A percentile compares a stretch with the other conserved stretches of the same genome.
phyloP scores from a whole-genome alignment of 768 basidiomycete species.

The Mycena epipterygia region DNA sequence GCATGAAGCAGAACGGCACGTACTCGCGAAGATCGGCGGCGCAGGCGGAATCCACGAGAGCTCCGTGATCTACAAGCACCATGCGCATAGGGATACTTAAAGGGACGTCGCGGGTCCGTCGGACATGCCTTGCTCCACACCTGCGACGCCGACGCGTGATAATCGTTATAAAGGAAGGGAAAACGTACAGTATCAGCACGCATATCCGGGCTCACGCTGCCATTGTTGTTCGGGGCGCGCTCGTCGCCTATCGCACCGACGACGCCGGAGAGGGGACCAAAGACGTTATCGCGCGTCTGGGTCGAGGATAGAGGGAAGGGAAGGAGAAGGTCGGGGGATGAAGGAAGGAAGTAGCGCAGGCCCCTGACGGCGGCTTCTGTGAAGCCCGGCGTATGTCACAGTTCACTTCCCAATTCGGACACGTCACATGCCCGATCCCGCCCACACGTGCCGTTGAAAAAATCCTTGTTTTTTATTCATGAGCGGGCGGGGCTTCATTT shows the following conservation, averaged over 20 bases:
- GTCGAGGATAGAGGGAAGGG: background rate
- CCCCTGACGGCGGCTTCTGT: background rate
- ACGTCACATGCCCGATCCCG: background rate
- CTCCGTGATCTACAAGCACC: constrained; percentile 82
- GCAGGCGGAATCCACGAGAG: constrained; percentile 89
- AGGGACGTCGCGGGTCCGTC: constrained; percentile 1
- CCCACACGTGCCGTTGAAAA: background rate
- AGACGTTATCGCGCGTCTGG: constrained; percentile 72
- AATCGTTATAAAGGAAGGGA: constrained; percentile 37
- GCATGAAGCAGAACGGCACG: constrained; percentile 44
- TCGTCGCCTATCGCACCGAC: constrained; percentile 88
- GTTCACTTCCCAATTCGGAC: background rate
- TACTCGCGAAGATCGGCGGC: constrained; percentile 90
- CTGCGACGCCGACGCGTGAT: constrained; percentile 78
- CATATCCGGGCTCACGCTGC: constrained; percentile 26
- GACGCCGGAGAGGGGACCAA: constrained; percentile 64
- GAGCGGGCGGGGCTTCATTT: background rate
- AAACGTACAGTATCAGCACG: constrained; percentile 59
- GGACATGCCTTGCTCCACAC: constrained; percentile 87
- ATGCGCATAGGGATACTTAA: constrained; percentile 15
- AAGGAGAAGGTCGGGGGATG: background rate
- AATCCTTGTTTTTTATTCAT: too few relatives aligned
- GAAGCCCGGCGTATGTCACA: too few relatives aligned
- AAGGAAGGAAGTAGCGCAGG: background rate
- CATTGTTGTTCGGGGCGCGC: constrained; percentile 49